A percentile compares a stretch with the other conserved stretches of the same genome.
These are phyloP conservation scores for Picochlorum sp. DNA, from an alignment of 139 green algal genomes.

Conservation along the genomic window DNA sequence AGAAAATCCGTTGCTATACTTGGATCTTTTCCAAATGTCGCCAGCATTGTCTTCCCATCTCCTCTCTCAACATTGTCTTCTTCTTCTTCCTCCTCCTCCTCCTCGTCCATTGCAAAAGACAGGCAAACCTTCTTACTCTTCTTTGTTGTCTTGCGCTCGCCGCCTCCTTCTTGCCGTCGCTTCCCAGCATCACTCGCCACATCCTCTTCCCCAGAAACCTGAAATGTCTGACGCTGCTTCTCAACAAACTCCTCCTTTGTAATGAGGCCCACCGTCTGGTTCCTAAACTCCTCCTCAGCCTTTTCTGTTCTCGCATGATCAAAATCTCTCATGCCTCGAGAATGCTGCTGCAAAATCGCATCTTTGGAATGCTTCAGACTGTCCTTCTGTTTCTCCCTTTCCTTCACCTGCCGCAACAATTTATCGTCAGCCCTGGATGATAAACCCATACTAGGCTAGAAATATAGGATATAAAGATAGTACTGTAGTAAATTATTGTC, in stretches of 20 bases:
- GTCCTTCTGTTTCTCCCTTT: constrained; percentile 61
- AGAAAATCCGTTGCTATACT: constrained; percentile 59
- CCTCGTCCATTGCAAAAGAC: constrained; percentile 58
- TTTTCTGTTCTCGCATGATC: constrained; percentile 57
- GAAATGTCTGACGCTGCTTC: constrained; percentile 46
- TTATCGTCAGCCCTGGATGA: too few relatives aligned
- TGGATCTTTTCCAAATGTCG: constrained; percentile 81
- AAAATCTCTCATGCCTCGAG: constrained; percentile 61
- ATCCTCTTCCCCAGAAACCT: constrained; percentile 51
- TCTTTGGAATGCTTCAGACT: constrained; percentile 58
- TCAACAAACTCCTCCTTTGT: constrained; percentile 86
- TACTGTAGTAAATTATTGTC: too few relatives aligned
- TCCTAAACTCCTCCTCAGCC: constrained; percentile 86
- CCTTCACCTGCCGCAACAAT: constrained; percentile 38
- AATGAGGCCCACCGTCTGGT: constrained; percentile 90
- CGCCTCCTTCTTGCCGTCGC: constrained; percentile 37
- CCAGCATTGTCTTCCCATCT: constrained; percentile 10
- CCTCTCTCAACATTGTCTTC: neutral
- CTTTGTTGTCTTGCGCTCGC: constrained; percentile 32
- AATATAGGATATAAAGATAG: too few relatives aligned
- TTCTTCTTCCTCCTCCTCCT: constrained; percentile 25
- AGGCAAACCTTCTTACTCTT: constrained; percentile 51
- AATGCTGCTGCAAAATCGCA: constrained; percentile 30
- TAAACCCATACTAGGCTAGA: too few relatives aligned
- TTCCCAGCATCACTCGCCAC: constrained; percentile 7